Base-by-base conservation (phyloP, 2,329 filamentous ascomycete genomes). In the Penicillium sp. region DNA sequence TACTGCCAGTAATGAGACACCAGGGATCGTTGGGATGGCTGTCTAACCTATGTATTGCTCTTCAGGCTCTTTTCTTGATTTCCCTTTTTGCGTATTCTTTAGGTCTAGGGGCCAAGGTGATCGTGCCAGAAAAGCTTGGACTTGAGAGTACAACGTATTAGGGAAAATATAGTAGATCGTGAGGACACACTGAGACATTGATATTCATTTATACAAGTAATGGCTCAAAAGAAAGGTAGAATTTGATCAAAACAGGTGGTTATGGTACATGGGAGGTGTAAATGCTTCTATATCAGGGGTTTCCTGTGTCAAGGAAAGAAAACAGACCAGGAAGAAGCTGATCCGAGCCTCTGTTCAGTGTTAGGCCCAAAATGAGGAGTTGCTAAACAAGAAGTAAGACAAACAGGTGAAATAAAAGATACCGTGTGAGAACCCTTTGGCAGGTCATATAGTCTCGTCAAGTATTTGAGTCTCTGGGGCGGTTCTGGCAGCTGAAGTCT, bases 251-350 rank as follows among this genome's bases (percentile, higher is more conserved):
- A 47, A 47, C 19, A 51, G 48, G 39, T 47, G 43, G 48, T 44
- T 53, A 53, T 53, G 48, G 35, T 51, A 53, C 48, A 51, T 53
- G 48, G 24, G 41, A 44, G 46, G 26, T 48, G 48, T 35, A 40
- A 44, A 47, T 53, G 33, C 33, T 43, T 45, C 45, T 28, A 40
- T 33, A 43, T 44, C 26, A 45, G n/a, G 32, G 12, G 10, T 19
- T 44, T 44, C 29, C 35, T 15, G 22, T 9, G 15, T 3, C 10
- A 19, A 43, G 46, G 21, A 42, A 41, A 41, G n/a, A 28, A 9
- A 21, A 31, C 19, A 31, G 31, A 32, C 31, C 21, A 37, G 37
- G 43, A 22, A 32, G 22, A 32, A 24, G 19, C 13, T 9, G 33
- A 24, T 12, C 7, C 7, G 39, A 38, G 46, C 40, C n/a, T 49